Base-by-base conservation (phyloP, 2,329 filamentous ascomycete species). In the Sarocladium brachiariae region DNA sequence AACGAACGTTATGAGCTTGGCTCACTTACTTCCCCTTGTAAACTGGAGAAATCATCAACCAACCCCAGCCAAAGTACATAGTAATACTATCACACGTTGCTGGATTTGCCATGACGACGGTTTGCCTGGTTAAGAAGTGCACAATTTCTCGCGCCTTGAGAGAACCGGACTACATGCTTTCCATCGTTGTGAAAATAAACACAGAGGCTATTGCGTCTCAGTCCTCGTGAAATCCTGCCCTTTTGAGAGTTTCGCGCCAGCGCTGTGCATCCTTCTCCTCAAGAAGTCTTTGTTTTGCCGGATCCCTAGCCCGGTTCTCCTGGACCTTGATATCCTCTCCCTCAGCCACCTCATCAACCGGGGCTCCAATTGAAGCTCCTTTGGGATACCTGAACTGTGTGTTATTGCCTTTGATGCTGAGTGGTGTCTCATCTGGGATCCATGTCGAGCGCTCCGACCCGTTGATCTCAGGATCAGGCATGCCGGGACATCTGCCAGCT, bases 181-280 rank as follows among this genome's bases (percentile, higher is more conserved):
- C n/a, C n/a, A n/a, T n/a, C n/a, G n/a, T n/a, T n/a, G n/a, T n/a
- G n/a, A n/a, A n/a, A n/a, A n/a, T n/a, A n/a, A n/a, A n/a, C n/a
- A n/a, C n/a, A n/a, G n/a, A n/a, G n/a, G n/a, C n/a, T n/a, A n/a
- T n/a, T n/a, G n/a, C n/a, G n/a, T n/a, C n/a, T n/a, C n/a, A n/a
- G n/a, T n/a, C n/a, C n/a, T n/a, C n/a, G n/a, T n/a, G n/a, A n/a
- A n/a, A n/a, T n/a, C 43, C 43, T 31, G 43, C 43, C 16, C 27
- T 47, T 25, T 31, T n/a, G 4, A 47, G 43, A 6, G 43, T 47
- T n/a, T 47, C 43, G 3, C 16, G 8, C 43, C 43, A 47, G 25
- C 43, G 43, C 25, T 30, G 13, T 18, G 43, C 43, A 33, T 47
- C 43, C 43, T 33, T 47, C 43, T 30, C 43, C 25, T 47, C 43